Evolutionary conservation across 139 green algal species (phyloP).

Genomic region (Penium margaritaceum): DNA sequence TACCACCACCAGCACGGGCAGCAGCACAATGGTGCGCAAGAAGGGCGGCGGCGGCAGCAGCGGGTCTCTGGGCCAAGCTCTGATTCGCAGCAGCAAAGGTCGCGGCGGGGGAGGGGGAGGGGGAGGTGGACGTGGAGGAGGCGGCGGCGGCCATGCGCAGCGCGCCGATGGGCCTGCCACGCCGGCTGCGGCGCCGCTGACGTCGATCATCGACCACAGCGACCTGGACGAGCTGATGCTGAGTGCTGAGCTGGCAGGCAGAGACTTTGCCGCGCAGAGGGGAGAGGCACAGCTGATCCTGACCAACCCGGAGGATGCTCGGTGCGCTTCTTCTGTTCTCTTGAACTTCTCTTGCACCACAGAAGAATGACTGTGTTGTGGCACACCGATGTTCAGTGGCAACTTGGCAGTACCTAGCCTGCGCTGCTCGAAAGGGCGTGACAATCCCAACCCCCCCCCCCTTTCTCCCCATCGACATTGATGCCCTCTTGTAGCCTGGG

Average conservation of each 20-base stretch:
- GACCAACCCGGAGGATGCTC: constrained; percentile 11
- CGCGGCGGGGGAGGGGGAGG: too few species aligned
- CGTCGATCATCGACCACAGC: constrained; percentile 74
- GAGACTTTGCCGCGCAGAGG: constrained; percentile 81
- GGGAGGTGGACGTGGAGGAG: too few species aligned
- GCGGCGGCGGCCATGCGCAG: too few species aligned
- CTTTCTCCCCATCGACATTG: too few species aligned
- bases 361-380: neutral
- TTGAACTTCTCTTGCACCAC: neutral
- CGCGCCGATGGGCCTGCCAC: too few species aligned
- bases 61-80: too few species aligned
- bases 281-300: constrained; percentile 21
- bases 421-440: neutral
- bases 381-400: neutral
- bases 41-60: too few species aligned
- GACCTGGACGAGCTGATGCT: constrained; percentile 88
- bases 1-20: too few species aligned
- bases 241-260: constrained; percentile 76
- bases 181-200: too few species aligned
- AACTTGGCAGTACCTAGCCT: neutral
- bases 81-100: too few species aligned
- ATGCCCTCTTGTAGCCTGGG: too few species aligned
- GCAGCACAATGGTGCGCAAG: too few species aligned
- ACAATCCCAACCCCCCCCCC: neutral
- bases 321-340: neutral